Evolutionary conservation across 495 filamentous ascomycete genomes (phyloP).

Genomic region (Annulohypoxylon stygium): DNA sequence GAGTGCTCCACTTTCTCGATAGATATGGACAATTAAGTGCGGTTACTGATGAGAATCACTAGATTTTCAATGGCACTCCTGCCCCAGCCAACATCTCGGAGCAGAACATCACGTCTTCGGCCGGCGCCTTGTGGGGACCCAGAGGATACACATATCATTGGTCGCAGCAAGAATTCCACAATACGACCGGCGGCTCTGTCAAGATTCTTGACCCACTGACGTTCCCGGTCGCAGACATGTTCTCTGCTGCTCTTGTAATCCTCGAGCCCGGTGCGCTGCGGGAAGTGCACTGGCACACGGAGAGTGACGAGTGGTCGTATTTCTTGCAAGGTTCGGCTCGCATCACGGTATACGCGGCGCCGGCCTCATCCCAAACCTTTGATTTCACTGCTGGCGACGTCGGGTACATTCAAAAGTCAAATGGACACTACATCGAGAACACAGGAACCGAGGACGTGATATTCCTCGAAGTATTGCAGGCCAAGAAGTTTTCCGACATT

Average conservation of each 20-base stretch:
- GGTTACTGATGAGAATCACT: constrained; percentile 12
- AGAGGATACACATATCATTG: constrained; percentile 75
- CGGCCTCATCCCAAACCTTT: constrained; percentile 72
- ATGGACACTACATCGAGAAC: constrained; percentile 82
- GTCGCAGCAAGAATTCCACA: constrained; percentile 70
- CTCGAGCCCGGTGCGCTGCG: constrained; percentile 79
- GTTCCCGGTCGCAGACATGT: constrained; percentile 71
- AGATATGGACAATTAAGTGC: background rate
- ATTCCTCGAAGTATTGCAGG: constrained; percentile 78
- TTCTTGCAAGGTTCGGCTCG: constrained; percentile 77
- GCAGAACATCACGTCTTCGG: constrained; percentile 72
- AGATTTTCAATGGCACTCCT: constrained; percentile 75
- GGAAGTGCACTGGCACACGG: constrained; percentile 85
- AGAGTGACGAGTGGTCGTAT: constrained; percentile 81
- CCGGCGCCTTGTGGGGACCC: constrained; percentile 66
- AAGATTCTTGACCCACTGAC: constrained; percentile 74
- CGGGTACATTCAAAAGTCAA: constrained; percentile 73
- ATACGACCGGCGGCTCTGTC: constrained; percentile 72
- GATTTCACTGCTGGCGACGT: constrained; percentile 82
- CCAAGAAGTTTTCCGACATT: constrained; percentile 72
- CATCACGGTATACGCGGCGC: constrained; percentile 74
- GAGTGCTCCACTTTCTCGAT: constrained; percentile 5
- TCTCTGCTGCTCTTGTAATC: constrained; percentile 73
- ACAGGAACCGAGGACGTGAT: constrained; percentile 75
- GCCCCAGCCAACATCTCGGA: constrained; percentile 70